phyloP scores from a whole-genome alignment of 495 filamentous ascomycete species.

The Delitschia confertaspora region DNA sequence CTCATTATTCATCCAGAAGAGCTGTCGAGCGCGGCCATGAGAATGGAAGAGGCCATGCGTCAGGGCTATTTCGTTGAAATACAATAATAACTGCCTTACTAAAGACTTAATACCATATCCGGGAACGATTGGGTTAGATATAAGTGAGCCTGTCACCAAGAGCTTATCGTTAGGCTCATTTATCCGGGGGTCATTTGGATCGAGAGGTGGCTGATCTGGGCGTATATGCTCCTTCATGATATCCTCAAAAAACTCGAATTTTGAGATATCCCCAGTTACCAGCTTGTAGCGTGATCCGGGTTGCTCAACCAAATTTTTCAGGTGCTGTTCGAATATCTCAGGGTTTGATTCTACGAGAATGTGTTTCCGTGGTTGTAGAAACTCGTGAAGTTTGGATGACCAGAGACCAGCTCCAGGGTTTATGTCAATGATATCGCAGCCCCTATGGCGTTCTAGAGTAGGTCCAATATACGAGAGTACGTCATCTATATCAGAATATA shows the following conservation, averaged over 20 bases:
- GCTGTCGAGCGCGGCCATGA: slow-evolving; percentile 62
- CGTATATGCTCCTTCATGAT: slow-evolving; percentile 41
- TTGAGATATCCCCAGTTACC: slow-evolving; percentile 40
- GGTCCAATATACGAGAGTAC: slow-evolving; percentile 42
- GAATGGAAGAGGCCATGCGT: slow-evolving; percentile 43
- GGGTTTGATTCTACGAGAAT: slow-evolving; percentile 48
- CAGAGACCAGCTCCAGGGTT: slow-evolving; percentile 68
- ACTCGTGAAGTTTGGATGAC: slow-evolving; percentile 65
- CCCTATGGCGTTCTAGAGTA: slow-evolving; percentile 51
- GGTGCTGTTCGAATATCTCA: slow-evolving; percentile 50
- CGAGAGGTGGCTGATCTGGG: slow-evolving; percentile 41
- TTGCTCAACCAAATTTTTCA: slow-evolving; percentile 49
- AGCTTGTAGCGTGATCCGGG: slow-evolving; percentile 47
- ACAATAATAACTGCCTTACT: slow-evolving; percentile 29
- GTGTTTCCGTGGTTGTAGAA: slow-evolving; percentile 67
- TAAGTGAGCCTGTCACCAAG: slow-evolving; percentile 41
- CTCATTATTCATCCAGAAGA: slow-evolving; percentile 49
- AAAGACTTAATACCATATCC: slow-evolving; percentile 15
- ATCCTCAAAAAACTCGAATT: slow-evolving; percentile 44
- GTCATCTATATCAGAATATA: slow-evolving; percentile 31
- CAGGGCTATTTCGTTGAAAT: slow-evolving; percentile 39
- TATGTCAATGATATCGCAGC: slow-evolving; percentile 76
- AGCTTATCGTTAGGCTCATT: slow-evolving; percentile 53
- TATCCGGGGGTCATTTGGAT: slow-evolving; percentile 23
- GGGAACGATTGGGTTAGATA: slow-evolving; percentile 19